Evolutionary conservation across 129 eudicot species (phyloP), one percentile per base, ranked within the genome.

Genomic region (Artemisia annua): DNA sequence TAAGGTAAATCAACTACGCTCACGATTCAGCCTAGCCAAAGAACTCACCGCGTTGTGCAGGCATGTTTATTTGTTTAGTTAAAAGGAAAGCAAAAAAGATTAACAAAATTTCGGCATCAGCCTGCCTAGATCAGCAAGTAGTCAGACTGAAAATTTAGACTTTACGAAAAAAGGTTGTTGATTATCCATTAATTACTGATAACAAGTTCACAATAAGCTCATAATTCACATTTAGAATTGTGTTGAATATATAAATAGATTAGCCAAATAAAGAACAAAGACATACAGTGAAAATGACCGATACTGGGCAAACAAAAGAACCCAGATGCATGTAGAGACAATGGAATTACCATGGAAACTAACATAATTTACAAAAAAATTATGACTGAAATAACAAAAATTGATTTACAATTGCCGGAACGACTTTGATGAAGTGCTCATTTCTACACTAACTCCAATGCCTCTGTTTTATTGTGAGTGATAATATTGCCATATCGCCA

Each of bases 291-390:
- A 30, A 35, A 63, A 8, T 35, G 3, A 44, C 52, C 11, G 44
- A 64, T n/a, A 63, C 18, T 26, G 49, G 65, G n/a, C 19, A 73
- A 61, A 39, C 18, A 15, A 32, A 7, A 52, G 57, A 32, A 63
- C 20, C 15, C 44, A 35, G 72, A 75, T 43, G 10, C 43, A 30
- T 24, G 20, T 54, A 26, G 14, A 49, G 26, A 59, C 52, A 39
- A n/a, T 67, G 53, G 35, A 76, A 69, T 77, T 28, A 63, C 63
- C 66, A 63, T 63, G 46, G 35, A 61, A 44, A 20, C 22, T 13
- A 55, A 63, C 60, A 55, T 55, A 56, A 57, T 67, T 57, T 65
- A 73, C 78, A 79, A 48, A 76, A 64, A 56, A 19, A 55, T 14
- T 15, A 20, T 48, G 70, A 17, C 6, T 13, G 39, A 2, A 9